Evolutionary conservation across 164 flowering plant species (phyloP), one percentile per base, ranked within the genome.

Genomic region (Hamamelis virginiana): DNA sequence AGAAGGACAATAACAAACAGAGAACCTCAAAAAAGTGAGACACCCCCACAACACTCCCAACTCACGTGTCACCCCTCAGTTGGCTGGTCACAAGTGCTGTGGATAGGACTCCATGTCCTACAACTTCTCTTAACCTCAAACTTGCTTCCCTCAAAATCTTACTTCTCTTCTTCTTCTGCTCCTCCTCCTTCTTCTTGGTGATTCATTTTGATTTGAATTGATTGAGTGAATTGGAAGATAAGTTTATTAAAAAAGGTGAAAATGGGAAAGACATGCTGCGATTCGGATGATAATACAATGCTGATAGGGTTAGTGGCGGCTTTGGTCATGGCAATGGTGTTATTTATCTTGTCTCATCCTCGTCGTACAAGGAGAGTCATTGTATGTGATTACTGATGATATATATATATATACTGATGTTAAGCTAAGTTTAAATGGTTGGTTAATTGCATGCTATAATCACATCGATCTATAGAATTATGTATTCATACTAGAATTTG

Each of bases 301-400:
- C 64, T 80, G 73, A 27, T 73, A 12, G 82, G 79, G 13, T 43
- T 80, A 62, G 53, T 73, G 43, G 55, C 77, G 53, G 81, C 77
- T 66, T 27, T 78, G 59, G 71, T 80, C 19, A 10, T 83, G 1
- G 86, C 81, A 25, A 75, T 80, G 82, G 52, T 76, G 38, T 22
- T 76, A 47, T 63, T 78, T 4, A 53, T 78, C 9, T 16, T 78
- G 64, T 80, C 78, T 43, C 78, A 70, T 16, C 86, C 84, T 16
- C 71, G 43, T 8, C 78, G 67, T 23, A 23, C 53, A n/a, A 74
- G 82, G 41, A 78, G 74, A 67, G 72, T 75, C 44, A 18, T 78
- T 8, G 68, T 83, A 10, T 75, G 73, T 19, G 80, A 73, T 18
- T 78, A 80, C 67, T 69, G 0, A 69, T 80, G 59, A 72, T 41